Evolutionary conservation across 371 early-diverging fungal species (phyloP).

Genomic region (Phascolomyces articulosus): DNA sequence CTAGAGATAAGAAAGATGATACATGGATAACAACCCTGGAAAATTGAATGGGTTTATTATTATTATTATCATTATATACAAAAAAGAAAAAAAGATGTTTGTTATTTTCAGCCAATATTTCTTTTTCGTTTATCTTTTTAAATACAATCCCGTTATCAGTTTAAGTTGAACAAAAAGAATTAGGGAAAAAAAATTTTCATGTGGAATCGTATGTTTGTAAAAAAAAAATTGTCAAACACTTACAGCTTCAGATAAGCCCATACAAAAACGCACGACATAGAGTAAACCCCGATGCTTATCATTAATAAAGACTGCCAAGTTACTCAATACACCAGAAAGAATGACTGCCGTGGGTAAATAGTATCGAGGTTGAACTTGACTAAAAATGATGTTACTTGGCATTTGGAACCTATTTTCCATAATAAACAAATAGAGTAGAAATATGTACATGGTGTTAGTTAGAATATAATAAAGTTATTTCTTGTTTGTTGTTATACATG

Average conservation of each 20-base stretch:
- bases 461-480: not conserved
- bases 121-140: not conserved
- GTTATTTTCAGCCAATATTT: not conserved
- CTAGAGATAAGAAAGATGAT: constrained; percentile 12
- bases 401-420: constrained; percentile 14
- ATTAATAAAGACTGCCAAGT: not conserved
- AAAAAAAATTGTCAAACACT: not conserved
- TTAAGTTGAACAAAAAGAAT: too few species aligned
- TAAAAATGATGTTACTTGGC: constrained; percentile 11
- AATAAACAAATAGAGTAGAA: too few species aligned
- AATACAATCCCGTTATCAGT: not conserved
- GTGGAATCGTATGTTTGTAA: not conserved
- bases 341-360: constrained; percentile 8
- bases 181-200: too few species aligned
- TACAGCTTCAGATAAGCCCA: constrained; percentile 10
- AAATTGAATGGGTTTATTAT: not conserved
- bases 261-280: constrained; percentile 3
- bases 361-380: constrained; percentile 4
- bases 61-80: too few species aligned
- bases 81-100: not conserved
- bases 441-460: too few species aligned
- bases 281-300: constrained; percentile 2
- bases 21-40: constrained; percentile 12
- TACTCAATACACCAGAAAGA: constrained; percentile 3
- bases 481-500: not conserved